Conservation (phyloP, 1,284 basidiomycete genomes). For the Melampsora larici-populina region DNA sequence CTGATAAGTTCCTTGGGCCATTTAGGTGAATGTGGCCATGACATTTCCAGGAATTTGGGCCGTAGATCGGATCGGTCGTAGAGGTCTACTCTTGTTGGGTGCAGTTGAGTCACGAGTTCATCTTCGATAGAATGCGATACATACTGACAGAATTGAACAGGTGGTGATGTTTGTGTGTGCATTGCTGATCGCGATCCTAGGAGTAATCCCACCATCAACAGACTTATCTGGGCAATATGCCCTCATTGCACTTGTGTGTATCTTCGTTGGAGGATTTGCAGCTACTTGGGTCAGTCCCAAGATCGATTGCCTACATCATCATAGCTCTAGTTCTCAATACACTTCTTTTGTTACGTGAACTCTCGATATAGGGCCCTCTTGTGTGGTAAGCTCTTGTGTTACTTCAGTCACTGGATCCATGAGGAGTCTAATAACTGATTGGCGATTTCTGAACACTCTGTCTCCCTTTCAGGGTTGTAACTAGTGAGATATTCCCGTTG, state of each 20-base stretch:
- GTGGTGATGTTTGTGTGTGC: background rate
- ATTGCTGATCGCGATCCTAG: background rate
- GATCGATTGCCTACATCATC: background rate
- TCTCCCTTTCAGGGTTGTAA: background rate
- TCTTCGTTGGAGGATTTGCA: constrained; percentile 1
- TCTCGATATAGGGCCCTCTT: background rate
- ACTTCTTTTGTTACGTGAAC: background rate
- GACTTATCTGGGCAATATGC: background rate
- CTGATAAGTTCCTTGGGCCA: too few species aligned
- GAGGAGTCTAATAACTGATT: background rate
- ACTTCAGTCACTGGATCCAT: background rate
- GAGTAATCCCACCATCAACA: background rate
- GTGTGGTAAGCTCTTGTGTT: background rate
- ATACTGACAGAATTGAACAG: background rate
- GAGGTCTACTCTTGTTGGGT: background rate
- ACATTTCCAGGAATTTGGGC: background rate
- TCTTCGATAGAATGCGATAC: background rate
- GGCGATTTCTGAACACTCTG: background rate
- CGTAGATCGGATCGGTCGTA: background rate
- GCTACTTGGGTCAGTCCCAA: background rate
- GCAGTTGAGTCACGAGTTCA: constrained; percentile 60
- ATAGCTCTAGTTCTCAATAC: constrained; percentile 17
- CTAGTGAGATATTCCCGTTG: background rate
- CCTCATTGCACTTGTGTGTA: background rate
- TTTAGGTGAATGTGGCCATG: background rate